Conservation (phyloP, 495 filamentous ascomycete species). For the Lasiosphaeris hirsuta region DNA sequence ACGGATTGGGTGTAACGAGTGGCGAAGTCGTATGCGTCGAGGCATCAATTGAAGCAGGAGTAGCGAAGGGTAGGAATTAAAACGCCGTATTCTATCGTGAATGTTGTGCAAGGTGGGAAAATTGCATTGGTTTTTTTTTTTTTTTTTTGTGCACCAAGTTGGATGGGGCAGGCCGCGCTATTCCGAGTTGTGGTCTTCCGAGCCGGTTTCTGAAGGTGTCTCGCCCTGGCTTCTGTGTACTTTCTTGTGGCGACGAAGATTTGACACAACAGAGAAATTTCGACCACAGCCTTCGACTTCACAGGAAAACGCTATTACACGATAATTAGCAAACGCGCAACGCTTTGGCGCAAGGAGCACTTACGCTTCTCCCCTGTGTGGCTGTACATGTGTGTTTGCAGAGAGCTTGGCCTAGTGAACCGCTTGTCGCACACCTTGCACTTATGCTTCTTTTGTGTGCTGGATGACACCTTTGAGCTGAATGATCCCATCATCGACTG, state of each 20-base stretch:
- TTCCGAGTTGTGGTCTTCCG: conserved; percentile 48
- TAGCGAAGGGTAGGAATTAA: conserved; percentile 27
- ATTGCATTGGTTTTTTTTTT: conserved; percentile 9
- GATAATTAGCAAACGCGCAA: conserved; percentile 32
- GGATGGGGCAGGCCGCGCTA: conserved; percentile 14
- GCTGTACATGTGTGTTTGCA: conserved; percentile 99
- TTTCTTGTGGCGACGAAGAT: conserved; percentile 90
- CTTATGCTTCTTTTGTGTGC: conserved; percentile 99
- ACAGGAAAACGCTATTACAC: conserved; percentile 74
- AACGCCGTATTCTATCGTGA: conserved; percentile 28
- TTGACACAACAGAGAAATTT: conserved; percentile 97
- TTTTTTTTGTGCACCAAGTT: conserved; percentile 15
- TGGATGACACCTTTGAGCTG: conserved; percentile 93
- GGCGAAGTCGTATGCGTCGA: not conserved
- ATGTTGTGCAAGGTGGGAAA: conserved; percentile 14
- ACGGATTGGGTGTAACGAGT: conserved; percentile 6
- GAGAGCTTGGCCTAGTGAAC: conserved; percentile 91
- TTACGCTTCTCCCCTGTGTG: conserved; percentile 99
- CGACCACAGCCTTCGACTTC: conserved; percentile 94
- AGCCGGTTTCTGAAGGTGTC: conserved; percentile 49
- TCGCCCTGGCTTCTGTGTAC: conserved; percentile 79
- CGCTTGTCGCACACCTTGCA: conserved; percentile 99
- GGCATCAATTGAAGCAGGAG: conserved; percentile 9
- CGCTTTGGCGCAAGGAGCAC: conserved; percentile 34
- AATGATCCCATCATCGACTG: conserved; percentile 99